Conservation (phyloP, 495 filamentous ascomycete species). For the Annulohypoxylon nitens region DNA sequence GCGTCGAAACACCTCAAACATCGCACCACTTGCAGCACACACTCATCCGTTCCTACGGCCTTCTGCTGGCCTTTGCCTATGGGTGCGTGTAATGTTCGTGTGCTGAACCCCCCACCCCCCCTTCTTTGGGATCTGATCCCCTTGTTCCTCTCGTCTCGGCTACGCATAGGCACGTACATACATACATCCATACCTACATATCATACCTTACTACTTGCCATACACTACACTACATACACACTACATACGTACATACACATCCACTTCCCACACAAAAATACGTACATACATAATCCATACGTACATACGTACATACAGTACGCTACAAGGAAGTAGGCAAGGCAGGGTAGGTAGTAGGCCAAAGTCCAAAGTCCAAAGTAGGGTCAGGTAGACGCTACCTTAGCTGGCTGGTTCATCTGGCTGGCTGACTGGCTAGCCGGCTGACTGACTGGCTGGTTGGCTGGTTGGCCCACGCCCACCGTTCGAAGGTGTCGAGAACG, state of each 20-base stretch:
- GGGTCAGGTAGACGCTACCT: constrained; percentile 19
- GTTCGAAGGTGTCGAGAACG: constrained; percentile 44
- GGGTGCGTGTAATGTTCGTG: constrained; percentile 22
- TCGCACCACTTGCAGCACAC: constrained; percentile 50
- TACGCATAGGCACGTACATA: constrained; percentile 45
- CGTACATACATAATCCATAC: constrained; percentile 6
- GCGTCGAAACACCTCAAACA: constrained; percentile 57
- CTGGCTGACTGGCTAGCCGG: constrained; percentile 29
- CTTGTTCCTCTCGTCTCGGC: constrained; percentile 46
- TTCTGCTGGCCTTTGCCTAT: neutral
- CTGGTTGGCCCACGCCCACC: constrained; percentile 33
- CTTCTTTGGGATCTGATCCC: constrained; percentile 42
- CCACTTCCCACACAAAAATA: constrained; percentile 11
- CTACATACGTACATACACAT: constrained; percentile 20
- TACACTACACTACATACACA: constrained; percentile 22
- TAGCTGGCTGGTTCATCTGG: constrained; percentile 16
- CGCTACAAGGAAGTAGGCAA: constrained; percentile 12
- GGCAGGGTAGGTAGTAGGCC: constrained; percentile 27
- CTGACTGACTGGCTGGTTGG: constrained; percentile 17
- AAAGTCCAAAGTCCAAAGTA: constrained; percentile 26
- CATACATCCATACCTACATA: constrained; percentile 25
- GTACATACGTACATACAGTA: constrained; percentile 11
- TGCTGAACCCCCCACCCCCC: constrained; percentile 43
- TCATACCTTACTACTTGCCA: constrained; percentile 23
- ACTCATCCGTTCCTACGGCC: constrained; percentile 43